phyloP scores from a whole-genome alignment of 805 yeast species.

The Blastobotrys parvus region DNA sequence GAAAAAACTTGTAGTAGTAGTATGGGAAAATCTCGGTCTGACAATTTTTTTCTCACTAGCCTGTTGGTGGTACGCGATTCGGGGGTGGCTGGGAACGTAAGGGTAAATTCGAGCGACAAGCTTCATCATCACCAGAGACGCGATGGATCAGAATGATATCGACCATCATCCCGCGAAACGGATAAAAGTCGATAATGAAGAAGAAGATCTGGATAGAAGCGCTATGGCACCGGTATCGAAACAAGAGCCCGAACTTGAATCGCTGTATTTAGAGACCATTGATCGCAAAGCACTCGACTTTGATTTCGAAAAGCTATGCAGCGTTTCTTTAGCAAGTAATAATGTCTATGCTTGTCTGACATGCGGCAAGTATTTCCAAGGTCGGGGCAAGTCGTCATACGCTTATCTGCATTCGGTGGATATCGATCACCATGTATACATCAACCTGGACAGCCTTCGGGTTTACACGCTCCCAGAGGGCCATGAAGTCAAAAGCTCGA shows the following conservation, averaged over 20 bases:
- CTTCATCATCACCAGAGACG: too few relatives aligned
- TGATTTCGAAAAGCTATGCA: constrained; percentile 61
- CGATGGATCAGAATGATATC: too few relatives aligned
- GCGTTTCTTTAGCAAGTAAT: constrained; percentile 48
- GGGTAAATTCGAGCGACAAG: too few relatives aligned
- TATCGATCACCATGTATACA: constrained; percentile 53
- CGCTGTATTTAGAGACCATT: constrained; percentile 27
- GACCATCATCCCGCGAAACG: too few relatives aligned
- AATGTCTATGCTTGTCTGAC: constrained; percentile 65
- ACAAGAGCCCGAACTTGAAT: neutral
- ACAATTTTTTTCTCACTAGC: too few relatives aligned
- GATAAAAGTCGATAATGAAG: neutral
- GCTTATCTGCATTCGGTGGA: constrained; percentile 62
- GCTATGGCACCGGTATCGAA: neutral
- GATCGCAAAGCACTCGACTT: constrained; percentile 47
- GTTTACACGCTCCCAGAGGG: constrained; percentile 60
- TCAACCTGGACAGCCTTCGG: constrained; percentile 43
- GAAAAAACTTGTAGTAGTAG: too few relatives aligned
- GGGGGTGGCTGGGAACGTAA: too few relatives aligned
- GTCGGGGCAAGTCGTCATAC: constrained; percentile 53
- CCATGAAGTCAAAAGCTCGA: constrained; percentile 33
- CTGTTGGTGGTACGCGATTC: too few relatives aligned
- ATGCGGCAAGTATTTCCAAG: constrained; percentile 69
- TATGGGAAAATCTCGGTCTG: too few relatives aligned
- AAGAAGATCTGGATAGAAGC: neutral